Percentiles rank a stretch among this genome's conserved stretches.
phyloP scores from a whole-genome alignment of 176 grass and related monocot genomes.

The Paspalum notatum region DNA sequence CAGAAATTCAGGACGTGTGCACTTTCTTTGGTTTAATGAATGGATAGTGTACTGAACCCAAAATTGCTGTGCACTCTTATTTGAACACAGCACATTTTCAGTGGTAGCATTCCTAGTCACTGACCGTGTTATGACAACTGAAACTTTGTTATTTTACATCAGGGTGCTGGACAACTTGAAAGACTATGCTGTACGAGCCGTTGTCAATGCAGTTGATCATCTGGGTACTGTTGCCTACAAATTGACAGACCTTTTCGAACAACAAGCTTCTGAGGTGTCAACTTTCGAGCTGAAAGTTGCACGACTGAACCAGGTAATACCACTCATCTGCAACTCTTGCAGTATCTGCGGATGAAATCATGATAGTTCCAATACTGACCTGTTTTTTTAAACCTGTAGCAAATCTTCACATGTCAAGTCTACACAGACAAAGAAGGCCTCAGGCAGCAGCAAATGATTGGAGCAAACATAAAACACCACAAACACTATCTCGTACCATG shows the following conservation, averaged over 20 bases:
- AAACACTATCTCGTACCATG: conserved; percentile 94
- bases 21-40: not conserved
- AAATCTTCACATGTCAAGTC: conserved; percentile 72
- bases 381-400: conserved; percentile 43
- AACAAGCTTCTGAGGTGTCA: conserved; percentile 81
- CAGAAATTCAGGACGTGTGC: not conserved
- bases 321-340: not conserved
- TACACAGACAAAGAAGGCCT: conserved; percentile 81
- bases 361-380: not conserved
- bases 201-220: conserved; percentile 96
- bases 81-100: not conserved
- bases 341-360: not conserved
- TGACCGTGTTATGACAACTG: conserved; percentile 2
- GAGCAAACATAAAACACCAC: conserved; percentile 63
- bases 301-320: conserved; percentile 74
- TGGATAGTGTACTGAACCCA: not conserved
- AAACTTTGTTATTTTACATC: conserved; percentile 21
- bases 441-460: conserved; percentile 73
- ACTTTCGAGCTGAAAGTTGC: conserved; percentile 78
- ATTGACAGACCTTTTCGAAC: conserved; percentile 85
- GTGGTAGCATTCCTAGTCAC: not conserved
- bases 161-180: conserved; percentile 98
- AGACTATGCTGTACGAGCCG: conserved; percentile 77
- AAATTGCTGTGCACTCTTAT: not conserved
- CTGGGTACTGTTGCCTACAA: conserved; percentile 96